phyloP scores from a whole-genome alignment of 2,329 filamentous ascomycete genomes.

The Huntiella abstrusa region DNA sequence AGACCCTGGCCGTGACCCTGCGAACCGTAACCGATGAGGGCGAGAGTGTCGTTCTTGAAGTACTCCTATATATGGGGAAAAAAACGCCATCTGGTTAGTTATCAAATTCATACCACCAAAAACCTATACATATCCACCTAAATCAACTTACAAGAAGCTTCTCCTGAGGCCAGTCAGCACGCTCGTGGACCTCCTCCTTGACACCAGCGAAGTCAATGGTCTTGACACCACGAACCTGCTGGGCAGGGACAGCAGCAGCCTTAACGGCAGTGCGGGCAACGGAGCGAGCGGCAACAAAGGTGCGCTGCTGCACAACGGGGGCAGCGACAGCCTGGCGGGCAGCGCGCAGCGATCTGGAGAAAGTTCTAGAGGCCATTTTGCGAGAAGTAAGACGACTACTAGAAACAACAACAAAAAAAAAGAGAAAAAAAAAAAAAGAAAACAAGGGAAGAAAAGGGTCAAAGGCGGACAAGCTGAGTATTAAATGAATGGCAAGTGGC shows the following conservation, averaged over 20 bases:
- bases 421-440: constrained; percentile 5
- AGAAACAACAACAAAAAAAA: constrained; percentile 12
- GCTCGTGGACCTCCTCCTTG: constrained; percentile 93
- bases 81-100: background rate
- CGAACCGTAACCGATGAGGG: constrained; percentile 94
- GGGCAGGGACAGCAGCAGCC: constrained; percentile 30
- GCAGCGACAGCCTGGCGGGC: constrained; percentile 41
- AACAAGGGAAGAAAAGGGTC: constrained; percentile 3
- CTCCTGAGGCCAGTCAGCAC: constrained; percentile 94
- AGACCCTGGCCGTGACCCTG: constrained; percentile 98
- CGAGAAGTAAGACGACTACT: constrained; percentile 15
- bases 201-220: constrained; percentile 95
- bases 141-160: constrained; percentile 67
- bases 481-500: too few species aligned
- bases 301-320: constrained; percentile 41
- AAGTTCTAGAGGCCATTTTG: constrained; percentile 58
- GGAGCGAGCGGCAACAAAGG: constrained; percentile 41
- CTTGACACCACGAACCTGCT: constrained; percentile 82
- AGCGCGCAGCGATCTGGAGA: constrained; percentile 48
- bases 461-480: background rate
- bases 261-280: constrained; percentile 35
- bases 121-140: too few species aligned
- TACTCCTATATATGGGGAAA: constrained; percentile 46
- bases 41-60: constrained; percentile 99
- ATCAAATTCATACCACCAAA: constrained; percentile 12